A percentile compares a stretch with the other conserved stretches of the same genome.
Evolutionary conservation across 2,329 filamentous ascomycete genomes (phyloP).

Genomic region (Verticillium zaregamsianum): DNA sequence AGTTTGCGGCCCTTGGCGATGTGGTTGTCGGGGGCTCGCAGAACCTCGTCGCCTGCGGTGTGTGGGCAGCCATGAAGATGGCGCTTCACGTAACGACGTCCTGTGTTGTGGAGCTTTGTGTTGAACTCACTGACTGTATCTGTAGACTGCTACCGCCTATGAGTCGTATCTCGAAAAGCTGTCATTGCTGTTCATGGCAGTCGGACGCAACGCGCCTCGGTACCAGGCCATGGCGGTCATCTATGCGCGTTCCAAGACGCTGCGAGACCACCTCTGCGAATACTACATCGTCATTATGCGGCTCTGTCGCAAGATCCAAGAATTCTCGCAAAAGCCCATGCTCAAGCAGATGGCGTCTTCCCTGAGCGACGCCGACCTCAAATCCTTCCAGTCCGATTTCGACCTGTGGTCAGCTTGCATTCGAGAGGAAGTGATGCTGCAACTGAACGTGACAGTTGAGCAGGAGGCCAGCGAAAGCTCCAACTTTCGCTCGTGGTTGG

Average conservation of each 20-base stretch:
- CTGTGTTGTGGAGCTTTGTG: constrained; percentile 19
- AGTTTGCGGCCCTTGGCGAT: constrained; percentile 36
- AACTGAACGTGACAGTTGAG: no score
- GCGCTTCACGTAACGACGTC: constrained; percentile 35
- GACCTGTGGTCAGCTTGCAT: constrained; percentile 28
- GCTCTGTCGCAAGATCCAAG: constrained; percentile 30
- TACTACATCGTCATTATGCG: constrained; percentile 35
- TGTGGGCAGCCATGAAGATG: constrained; percentile 39
- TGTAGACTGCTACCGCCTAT: constrained; percentile 10
- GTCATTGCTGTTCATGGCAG: constrained; percentile 34
- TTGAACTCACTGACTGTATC: no score
- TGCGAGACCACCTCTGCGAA: constrained; percentile 31
- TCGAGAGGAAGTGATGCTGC: constrained; percentile 21
- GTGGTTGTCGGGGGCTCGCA: constrained; percentile 34
- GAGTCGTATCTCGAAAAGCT: constrained; percentile 32
- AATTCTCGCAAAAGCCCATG: constrained; percentile 25
- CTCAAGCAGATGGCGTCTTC: constrained; percentile 24
- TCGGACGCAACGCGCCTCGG: constrained; percentile 33
- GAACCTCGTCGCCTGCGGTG: constrained; percentile 37
- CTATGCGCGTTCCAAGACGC: constrained; percentile 29
- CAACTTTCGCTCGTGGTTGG: no score
- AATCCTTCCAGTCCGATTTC: constrained; percentile 26
- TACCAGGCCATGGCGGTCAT: constrained; percentile 32
- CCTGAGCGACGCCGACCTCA: constrained; percentile 15
- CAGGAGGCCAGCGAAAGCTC: constrained; percentile 12